phyloP scores from a whole-genome alignment of 495 filamentous ascomycete genomes.

The Thozetella sp. region DNA sequence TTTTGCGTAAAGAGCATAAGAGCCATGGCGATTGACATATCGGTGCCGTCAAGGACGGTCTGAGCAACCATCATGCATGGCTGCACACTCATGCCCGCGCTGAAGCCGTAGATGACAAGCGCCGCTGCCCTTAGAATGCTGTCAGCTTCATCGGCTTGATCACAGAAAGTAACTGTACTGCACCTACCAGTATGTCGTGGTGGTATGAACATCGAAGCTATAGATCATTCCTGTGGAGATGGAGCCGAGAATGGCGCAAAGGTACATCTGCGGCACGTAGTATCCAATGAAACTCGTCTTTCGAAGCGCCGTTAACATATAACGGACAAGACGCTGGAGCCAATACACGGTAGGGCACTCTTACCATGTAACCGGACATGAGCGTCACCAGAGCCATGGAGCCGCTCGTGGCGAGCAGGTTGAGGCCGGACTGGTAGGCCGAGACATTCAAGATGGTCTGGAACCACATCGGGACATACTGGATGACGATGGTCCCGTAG shows the following conservation, averaged over 20 bases:
- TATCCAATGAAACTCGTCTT: constrained; percentile 50
- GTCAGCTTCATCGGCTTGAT: constrained; percentile 9
- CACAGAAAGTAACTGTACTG: not conserved
- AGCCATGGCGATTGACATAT: constrained; percentile 60
- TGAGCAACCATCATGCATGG: constrained; percentile 53
- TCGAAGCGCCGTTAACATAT: constrained; percentile 16
- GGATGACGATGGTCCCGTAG: constrained; percentile 59
- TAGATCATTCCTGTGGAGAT: constrained; percentile 62
- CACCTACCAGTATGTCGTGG: constrained; percentile 39
- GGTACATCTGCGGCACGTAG: constrained; percentile 61
- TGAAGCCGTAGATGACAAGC: constrained; percentile 62
- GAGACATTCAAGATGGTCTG: constrained; percentile 56
- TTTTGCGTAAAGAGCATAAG: constrained; percentile 62
- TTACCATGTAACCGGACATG: constrained; percentile 47
- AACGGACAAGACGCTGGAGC: no score
- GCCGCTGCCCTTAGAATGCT: constrained; percentile 61
- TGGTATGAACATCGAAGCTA: constrained; percentile 51
- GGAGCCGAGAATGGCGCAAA: constrained; percentile 46
- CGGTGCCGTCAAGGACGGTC: constrained; percentile 43
- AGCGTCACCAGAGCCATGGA: constrained; percentile 44
- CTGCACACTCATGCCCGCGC: constrained; percentile 65
- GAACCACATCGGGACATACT: constrained; percentile 68
- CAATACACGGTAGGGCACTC: constrained; percentile 31
- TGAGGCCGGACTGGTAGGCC: constrained; percentile 51
- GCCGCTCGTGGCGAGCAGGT: constrained; percentile 44